A percentile compares a stretch with the other conserved stretches of the same genome.
Evolutionary conservation across 805 yeast genomes (phyloP).

Genomic region (Clavispora santaluciae): DNA sequence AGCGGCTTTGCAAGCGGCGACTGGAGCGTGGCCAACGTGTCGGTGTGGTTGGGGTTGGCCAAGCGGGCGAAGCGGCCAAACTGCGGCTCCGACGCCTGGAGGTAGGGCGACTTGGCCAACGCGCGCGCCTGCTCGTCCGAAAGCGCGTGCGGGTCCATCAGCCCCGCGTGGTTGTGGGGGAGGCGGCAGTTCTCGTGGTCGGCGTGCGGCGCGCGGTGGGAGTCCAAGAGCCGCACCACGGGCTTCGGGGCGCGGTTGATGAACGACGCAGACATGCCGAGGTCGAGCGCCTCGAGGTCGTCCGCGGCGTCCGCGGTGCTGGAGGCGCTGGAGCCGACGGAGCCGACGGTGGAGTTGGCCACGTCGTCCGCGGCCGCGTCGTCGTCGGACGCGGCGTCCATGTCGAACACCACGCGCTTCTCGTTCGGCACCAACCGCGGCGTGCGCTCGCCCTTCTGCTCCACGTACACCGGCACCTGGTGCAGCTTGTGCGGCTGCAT

Average conservation of each 20-base stretch:
- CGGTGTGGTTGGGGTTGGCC: slow-evolving; percentile 29
- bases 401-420: slow-evolving; percentile 14
- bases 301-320: slow-evolving; percentile 10
- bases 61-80: slow-evolving; percentile 41
- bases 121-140: slow-evolving; percentile 49
- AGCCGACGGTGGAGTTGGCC: slow-evolving; percentile 4
- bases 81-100: slow-evolving; percentile 58
- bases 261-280: slow-evolving; percentile 39
- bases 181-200: slow-evolving; percentile 29
- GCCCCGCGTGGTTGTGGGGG: slow-evolving; percentile 27
- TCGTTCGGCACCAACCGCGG: slow-evolving; percentile 23
- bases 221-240: slow-evolving; percentile 29
- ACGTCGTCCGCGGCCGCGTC: slow-evolving; percentile 8
- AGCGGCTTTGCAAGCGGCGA: slow-evolving; percentile 18
- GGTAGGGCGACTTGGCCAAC: slow-evolving; percentile 49
- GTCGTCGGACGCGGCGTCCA: slow-evolving; percentile 14
- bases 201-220: slow-evolving; percentile 8
- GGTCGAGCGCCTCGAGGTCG: slow-evolving; percentile 29
- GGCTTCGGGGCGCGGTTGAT: slow-evolving; percentile 36
- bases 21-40: slow-evolving; percentile 7
- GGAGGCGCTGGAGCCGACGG: slow-evolving; percentile 1
- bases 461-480: slow-evolving; percentile 21
- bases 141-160: slow-evolving; percentile 28
- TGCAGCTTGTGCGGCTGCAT: slow-evolving; percentile 46
- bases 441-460: slow-evolving; percentile 18